Base-by-base conservation (phyloP, 2,329 filamentous ascomycete species). In the Verticillium nubilum region DNA sequence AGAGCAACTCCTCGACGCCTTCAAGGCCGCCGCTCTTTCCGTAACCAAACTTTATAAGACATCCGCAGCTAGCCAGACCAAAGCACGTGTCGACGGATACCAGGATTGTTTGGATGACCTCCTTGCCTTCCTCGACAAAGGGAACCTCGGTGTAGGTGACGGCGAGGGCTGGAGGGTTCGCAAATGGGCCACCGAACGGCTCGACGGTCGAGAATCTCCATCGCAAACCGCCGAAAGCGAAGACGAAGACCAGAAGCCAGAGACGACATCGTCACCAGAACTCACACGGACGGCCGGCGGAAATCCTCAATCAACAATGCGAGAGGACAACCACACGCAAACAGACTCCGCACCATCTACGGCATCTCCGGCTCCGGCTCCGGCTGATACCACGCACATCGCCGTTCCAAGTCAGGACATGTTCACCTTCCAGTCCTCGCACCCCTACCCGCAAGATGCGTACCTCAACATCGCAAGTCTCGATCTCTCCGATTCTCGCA, bases 1-100 rank as follows among this genome's bases (percentile, higher is more conserved):
- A 19, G 86, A 88, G 69, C 82, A 86, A 70, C 86, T 97, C 54
- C 86, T 97, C 60, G 88, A 94, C 67, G 88, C 91, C 60, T 99
- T 99, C 82, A 95, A 92, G 74, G 87, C 90, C 17, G 95, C 95
- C 33, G 95, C 95, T 23, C 82, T 97, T 33, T 96, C 92, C 5
- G 93, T 98, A 59, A 98, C 95, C 54, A 97, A 96, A 69, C 86
- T 99, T 15, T 98, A 98, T 79, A 97, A 97, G 76, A 93, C 88
- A 42, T 94, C 94, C 3, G 89, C 91, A 13, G 81, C 86, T 31
- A 90, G 91, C 55, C 88, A 95, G 71, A 82, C 88, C 56, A 87
- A 88, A 68, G 87, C 92, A 54, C 86, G 91, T 56, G 78, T 85
- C 56, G 88, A 93, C 42, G 95, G 95, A 27, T 98, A 97, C 68